A percentile compares a stretch with the other conserved stretches of the same genome.
These are phyloP conservation scores for Sapria himalayana DNA, from an alignment of 345 rosid species.

Conservation along the genomic window DNA sequence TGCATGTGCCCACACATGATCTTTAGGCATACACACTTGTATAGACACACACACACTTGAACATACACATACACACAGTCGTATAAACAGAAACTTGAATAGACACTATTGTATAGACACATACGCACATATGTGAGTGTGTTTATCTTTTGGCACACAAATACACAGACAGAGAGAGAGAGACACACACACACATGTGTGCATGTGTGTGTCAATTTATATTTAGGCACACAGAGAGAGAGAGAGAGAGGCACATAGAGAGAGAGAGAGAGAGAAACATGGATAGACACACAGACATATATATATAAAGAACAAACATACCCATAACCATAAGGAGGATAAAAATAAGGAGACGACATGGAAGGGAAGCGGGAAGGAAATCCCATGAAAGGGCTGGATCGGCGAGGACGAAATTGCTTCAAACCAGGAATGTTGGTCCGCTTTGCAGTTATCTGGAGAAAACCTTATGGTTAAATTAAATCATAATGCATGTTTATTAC, in stretches of 20 bases:
- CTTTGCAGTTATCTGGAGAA: slow-evolving; percentile 34
- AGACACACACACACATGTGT: too few species aligned
- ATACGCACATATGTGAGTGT: too few species aligned
- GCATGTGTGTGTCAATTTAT: not conserved
- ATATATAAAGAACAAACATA: slow-evolving; percentile 8
- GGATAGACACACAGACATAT: too few species aligned
- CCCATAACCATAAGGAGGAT: slow-evolving; percentile 49
- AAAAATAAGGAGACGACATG: slow-evolving; percentile 27
- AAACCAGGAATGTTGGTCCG: slow-evolving; percentile 56
- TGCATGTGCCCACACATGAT: too few species aligned
- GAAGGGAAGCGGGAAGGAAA: slow-evolving; percentile 18
- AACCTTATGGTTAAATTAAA: not conserved
- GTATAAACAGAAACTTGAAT: too few species aligned
- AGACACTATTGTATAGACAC: too few species aligned
- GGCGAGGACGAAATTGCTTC: slow-evolving; percentile 48
- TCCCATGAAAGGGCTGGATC: slow-evolving; percentile 22
- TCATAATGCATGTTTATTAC: not conserved
- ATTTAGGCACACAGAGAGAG: not conserved
- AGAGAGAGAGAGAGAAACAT: not conserved
- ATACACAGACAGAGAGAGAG: too few species aligned
- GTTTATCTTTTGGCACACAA: too few species aligned
- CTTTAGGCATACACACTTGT: too few species aligned
- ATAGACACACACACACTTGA: too few species aligned
- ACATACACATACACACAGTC: too few species aligned
- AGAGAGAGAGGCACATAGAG: not conserved